phyloP scores from a whole-genome alignment of 768 basidiomycete genomes.

The Fomitopsis pulvina region DNA sequence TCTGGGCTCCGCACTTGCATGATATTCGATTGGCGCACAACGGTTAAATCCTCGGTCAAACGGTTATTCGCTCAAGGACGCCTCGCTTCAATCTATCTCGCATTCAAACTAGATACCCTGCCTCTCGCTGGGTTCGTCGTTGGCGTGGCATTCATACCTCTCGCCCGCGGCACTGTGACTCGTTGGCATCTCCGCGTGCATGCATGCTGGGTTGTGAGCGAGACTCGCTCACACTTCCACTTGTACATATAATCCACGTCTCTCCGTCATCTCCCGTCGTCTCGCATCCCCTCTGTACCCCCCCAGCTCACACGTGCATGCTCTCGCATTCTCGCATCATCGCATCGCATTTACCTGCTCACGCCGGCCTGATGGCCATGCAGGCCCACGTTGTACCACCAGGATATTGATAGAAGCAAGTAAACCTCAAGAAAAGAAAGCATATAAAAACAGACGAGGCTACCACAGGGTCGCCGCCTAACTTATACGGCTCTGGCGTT shows the following conservation, averaged over 20 bases:
- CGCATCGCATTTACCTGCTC: conserved; percentile 20
- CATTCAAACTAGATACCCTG: conserved; percentile 21
- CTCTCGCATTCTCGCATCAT: conserved; percentile 28
- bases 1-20: conserved; percentile 12
- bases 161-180: conserved; percentile 3
- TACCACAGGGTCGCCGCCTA: conserved; percentile 16
- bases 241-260: conserved; percentile 19
- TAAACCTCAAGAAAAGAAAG: conserved; percentile 20
- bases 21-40: conserved; percentile 6
- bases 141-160: conserved; percentile 43
- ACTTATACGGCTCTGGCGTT: conserved; percentile 18
- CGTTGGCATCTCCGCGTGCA: background rate
- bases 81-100: conserved; percentile 14
- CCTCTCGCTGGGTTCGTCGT: conserved; percentile 27
- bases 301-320: conserved; percentile 31
- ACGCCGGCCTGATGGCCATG: conserved; percentile 10
- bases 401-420: conserved; percentile 16
- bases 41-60: conserved; percentile 23
- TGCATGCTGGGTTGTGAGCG: conserved; percentile 1
- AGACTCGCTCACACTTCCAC: conserved; percentile 10
- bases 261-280: conserved; percentile 14
- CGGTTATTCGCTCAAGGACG: conserved; percentile 34
- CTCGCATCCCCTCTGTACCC: conserved; percentile 32
- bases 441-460: conserved; percentile 12
- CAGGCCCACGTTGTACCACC: conserved; percentile 22